Evolutionary conservation across 148 eudicot genomes (phyloP).

Genomic region (Cornus kousa): DNA sequence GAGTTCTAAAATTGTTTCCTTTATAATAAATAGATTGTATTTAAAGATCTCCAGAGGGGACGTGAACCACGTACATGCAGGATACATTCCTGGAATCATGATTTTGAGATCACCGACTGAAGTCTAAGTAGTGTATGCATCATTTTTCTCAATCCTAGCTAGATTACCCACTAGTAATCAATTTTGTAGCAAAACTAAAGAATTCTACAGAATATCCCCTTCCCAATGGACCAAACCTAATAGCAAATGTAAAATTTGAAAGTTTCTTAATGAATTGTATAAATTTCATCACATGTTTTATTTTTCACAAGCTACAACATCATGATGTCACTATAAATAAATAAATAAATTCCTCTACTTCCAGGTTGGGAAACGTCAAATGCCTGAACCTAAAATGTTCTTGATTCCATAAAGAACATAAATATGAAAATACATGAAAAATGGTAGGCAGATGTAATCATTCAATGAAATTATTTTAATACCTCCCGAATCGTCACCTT

Average conservation of each 20-base stretch:
- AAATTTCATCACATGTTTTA: background rate
- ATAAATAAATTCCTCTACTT: too few species aligned
- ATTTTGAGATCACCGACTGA: background rate
- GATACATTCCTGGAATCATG: background rate
- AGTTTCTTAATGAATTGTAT: too few species aligned
- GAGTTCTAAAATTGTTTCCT: too few species aligned
- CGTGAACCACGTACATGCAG: too few species aligned
- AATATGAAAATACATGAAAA: background rate
- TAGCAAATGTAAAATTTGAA: too few species aligned
- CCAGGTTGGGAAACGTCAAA: background rate
- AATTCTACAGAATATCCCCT: too few species aligned
- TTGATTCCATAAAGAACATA: background rate
- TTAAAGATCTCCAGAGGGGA: too few species aligned
- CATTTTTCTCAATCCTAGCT: background rate
- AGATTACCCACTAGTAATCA: too few species aligned
- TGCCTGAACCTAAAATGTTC: background rate
- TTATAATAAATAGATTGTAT: too few species aligned
- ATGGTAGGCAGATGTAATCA: background rate
- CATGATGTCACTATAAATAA: too few species aligned
- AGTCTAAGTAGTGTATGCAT: background rate
- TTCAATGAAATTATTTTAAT: background rate
- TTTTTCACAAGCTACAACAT: background rate
- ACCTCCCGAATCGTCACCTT: background rate
- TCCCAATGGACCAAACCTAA: too few species aligned
- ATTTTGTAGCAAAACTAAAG: too few species aligned